Conservation (phyloP, 192 early-diverging fungal species). For the Neocallimastix lanati region DNA sequence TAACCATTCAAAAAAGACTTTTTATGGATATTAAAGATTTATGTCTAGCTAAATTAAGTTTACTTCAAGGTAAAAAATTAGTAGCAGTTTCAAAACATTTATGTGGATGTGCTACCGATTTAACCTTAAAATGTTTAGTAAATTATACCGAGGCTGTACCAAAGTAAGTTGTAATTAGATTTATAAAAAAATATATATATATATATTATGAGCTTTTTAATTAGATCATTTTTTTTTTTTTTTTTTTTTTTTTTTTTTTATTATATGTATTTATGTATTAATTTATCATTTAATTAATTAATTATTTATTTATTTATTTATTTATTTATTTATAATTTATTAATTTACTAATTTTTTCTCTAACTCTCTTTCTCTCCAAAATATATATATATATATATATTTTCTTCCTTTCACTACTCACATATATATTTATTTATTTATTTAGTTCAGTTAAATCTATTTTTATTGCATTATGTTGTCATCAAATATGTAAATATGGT, state of each 20-base stretch:
- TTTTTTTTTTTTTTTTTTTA: too few species aligned
- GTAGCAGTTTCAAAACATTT: slow-evolving; percentile 74
- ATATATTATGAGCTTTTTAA: too few species aligned
- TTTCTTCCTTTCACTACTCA: too few species aligned
- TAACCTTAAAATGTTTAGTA: slow-evolving; percentile 55
- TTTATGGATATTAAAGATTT: slow-evolving; percentile 81
- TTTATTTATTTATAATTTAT: too few species aligned
- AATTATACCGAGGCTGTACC: slow-evolving; percentile 12
- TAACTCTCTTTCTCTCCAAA: too few species aligned
- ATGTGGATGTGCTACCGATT: slow-evolving; percentile 77
- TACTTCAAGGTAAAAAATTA: slow-evolving; percentile 23
- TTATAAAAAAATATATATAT: neutral
- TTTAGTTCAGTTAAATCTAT: slow-evolving; percentile 30
- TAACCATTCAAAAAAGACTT: neutral
- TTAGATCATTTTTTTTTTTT: too few species aligned
- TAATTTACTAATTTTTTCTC: too few species aligned
- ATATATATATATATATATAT: too few species aligned
- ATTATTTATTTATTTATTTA: too few species aligned
- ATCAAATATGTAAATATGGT: slow-evolving; percentile 54
- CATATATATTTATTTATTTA: neutral
- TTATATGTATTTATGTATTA: too few species aligned
- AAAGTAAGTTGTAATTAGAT: slow-evolving; percentile 3
- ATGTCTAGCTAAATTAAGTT: slow-evolving; percentile 29
- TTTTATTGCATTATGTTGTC: slow-evolving; percentile 79
- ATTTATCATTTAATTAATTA: too few species aligned